Evolutionary conservation across 225 moss, liverwort and hornwort genomes (phyloP).

Genomic region (Bryoerythrophyllum caledonicum): DNA sequence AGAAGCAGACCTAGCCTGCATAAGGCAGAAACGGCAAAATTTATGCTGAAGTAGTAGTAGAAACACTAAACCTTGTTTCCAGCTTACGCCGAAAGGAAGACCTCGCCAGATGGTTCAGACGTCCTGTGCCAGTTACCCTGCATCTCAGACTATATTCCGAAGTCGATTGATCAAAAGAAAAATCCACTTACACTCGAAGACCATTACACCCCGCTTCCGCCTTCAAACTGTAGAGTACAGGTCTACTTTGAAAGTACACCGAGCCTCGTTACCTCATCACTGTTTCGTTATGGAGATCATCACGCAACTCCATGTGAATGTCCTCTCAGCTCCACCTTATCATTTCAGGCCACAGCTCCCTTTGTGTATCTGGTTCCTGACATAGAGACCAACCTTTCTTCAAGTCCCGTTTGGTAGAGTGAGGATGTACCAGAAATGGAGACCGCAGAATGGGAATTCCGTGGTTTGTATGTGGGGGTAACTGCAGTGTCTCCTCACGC

Average conservation of each 20-base stretch:
- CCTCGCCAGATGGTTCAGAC: not conserved
- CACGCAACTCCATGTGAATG: not conserved
- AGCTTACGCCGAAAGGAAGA: not conserved
- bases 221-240: not conserved
- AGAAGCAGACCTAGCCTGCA: not conserved
- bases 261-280: not conserved
- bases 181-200: not conserved
- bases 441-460: not conserved
- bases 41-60: not conserved
- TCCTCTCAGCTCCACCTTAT: not conserved
- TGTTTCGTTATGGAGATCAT: not conserved
- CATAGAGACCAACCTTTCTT: not conserved
- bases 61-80: not conserved
- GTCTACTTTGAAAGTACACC: not conserved
- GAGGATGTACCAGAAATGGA: conserved; percentile 1
- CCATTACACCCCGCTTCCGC: not conserved
- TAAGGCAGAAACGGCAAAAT: not conserved
- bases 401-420: not conserved
- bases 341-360: conserved; percentile 1
- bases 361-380: conserved; percentile 8
- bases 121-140: not conserved
- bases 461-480: not conserved
- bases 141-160: not conserved
- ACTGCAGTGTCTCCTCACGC: not conserved
- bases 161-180: not conserved